Percentiles rank a stretch among this genome's conserved stretches.
phyloP scores from a whole-genome alignment of 1,284 basidiomycete genomes.

The Coniferiporia weirii region DNA sequence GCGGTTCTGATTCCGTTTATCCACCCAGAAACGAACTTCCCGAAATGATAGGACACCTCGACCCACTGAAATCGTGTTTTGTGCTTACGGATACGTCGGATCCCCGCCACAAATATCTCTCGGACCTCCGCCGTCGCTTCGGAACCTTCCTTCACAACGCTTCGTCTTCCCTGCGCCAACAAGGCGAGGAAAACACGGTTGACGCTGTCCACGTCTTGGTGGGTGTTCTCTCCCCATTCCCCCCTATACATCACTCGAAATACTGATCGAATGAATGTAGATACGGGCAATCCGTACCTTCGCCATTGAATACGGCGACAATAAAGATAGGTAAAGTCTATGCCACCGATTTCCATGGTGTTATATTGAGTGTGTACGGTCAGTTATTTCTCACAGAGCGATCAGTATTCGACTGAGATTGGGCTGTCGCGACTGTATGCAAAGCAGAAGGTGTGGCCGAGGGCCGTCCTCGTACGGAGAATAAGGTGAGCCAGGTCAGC shows the following conservation, averaged over 20 bases:
- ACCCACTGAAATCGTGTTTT: constrained; percentile 60
- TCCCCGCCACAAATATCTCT: constrained; percentile 62
- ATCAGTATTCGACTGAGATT: constrained; percentile 57
- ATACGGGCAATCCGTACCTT: constrained; percentile 60
- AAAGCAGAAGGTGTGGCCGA: constrained; percentile 67
- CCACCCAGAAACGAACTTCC: constrained; percentile 53
- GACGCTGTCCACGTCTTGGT: constrained; percentile 76
- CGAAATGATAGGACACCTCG: constrained; percentile 63
- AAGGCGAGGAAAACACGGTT: constrained; percentile 84
- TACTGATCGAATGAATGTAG: constrained; percentile 29
- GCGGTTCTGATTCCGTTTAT: neutral
- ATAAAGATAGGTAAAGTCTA: constrained; percentile 47
- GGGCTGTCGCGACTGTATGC: constrained; percentile 60
- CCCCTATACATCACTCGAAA: neutral
- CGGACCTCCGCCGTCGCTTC: constrained; percentile 55
- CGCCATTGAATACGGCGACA: constrained; percentile 67
- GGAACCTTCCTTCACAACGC: constrained; percentile 70
- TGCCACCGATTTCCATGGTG: neutral
- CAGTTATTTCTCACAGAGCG: constrained; percentile 56
- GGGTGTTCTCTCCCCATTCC: constrained; percentile 26
- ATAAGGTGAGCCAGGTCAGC: constrained; percentile 43
- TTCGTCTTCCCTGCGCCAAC: constrained; percentile 58
- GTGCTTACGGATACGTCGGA: constrained; percentile 66
- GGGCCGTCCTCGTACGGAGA: constrained; percentile 58
- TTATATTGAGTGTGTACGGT: constrained; percentile 1